A percentile compares a stretch with the other conserved stretches of the same genome.
Conservation (phyloP, 2,329 filamentous ascomycete genomes). For the Colletotrichum camelliae region DNA sequence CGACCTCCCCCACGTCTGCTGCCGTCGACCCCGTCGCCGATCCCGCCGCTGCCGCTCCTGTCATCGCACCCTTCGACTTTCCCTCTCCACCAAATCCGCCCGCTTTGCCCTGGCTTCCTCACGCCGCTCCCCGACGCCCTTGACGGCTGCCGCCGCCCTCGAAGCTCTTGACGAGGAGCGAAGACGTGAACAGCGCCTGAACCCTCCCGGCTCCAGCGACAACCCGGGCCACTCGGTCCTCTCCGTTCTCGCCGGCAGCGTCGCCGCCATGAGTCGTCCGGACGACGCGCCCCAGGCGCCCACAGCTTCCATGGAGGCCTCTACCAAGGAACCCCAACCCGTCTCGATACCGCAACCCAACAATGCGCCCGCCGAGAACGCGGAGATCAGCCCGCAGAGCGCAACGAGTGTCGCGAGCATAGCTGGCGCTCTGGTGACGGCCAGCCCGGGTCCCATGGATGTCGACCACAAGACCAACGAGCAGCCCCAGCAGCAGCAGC, state of each 20-base stretch:
- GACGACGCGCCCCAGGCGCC: conserved; percentile 56
- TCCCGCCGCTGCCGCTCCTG: not conserved
- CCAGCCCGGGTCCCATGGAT: conserved; percentile 61
- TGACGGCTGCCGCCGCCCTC: conserved; percentile 49
- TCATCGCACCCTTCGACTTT: conserved; percentile 15
- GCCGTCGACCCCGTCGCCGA: conserved; percentile 26
- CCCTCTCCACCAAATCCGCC: conserved; percentile 58
- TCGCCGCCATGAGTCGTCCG: conserved; percentile 60
- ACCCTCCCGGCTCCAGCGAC: conserved; percentile 52
- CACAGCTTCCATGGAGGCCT: conserved; percentile 48
- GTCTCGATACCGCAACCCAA: conserved; percentile 34
- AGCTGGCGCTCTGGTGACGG: conserved; percentile 47
- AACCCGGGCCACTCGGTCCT: conserved; percentile 60
- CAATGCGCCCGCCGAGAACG: conserved; percentile 40
- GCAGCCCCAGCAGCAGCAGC: conserved; percentile 30
- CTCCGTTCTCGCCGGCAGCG: conserved; percentile 59
- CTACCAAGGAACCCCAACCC: conserved; percentile 32
- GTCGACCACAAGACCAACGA: conserved; percentile 49
- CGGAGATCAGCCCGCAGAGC: conserved; percentile 51
- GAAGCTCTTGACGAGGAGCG: conserved; percentile 60
- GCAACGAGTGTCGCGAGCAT: conserved; percentile 44
- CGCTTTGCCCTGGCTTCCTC: conserved; percentile 48
- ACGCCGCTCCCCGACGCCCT: conserved; percentile 48
- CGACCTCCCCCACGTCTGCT: conserved; percentile 38
- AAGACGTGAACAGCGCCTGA: conserved; percentile 41